Percentiles rank a stretch among this genome's conserved stretches.
phyloP scores from a whole-genome alignment of 352 stramenopile genomes.

The Phytophthora pseudosyringae region DNA sequence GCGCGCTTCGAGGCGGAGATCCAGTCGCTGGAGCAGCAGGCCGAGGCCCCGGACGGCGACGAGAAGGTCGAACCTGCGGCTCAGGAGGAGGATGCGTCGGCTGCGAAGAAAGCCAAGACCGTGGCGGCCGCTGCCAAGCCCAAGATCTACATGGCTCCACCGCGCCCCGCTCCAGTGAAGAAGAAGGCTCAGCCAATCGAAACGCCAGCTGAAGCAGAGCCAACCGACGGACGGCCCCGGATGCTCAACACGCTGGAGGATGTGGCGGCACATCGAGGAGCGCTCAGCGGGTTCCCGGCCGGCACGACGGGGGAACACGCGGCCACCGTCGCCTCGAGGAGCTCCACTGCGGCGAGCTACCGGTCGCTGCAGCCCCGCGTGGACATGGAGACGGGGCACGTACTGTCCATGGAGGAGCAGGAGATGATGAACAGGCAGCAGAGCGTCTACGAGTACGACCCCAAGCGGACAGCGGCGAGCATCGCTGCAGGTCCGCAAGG shows the following conservation, averaged over 20 bases:
- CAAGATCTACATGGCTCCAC: constrained; percentile 74
- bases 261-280: constrained; percentile 57
- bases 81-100: constrained; percentile 32
- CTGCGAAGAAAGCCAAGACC: constrained; percentile 39
- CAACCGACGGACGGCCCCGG: constrained; percentile 16
- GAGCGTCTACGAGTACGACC: constrained; percentile 87
- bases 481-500: constrained; percentile 22
- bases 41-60: neutral
- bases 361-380: constrained; percentile 50
- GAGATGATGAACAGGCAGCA: constrained; percentile 85
- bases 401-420: constrained; percentile 75
- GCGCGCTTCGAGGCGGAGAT: constrained; percentile 85
- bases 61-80: constrained; percentile 6
- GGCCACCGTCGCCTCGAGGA: constrained; percentile 19
- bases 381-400: constrained; percentile 73
- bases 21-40: constrained; percentile 69
- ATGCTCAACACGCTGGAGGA: constrained; percentile 58
- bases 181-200: constrained; percentile 16
- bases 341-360: neutral
- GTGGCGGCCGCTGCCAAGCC: constrained; percentile 54
- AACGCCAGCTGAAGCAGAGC: neutral
- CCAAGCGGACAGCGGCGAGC: constrained; percentile 47
- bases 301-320: constrained; percentile 61
- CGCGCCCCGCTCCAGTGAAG: constrained; percentile 60
- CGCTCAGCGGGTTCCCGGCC: constrained; percentile 69